Evolutionary conservation across 768 basidiomycete genomes (phyloP).

Genomic region (Lepiota subincarnata): DNA sequence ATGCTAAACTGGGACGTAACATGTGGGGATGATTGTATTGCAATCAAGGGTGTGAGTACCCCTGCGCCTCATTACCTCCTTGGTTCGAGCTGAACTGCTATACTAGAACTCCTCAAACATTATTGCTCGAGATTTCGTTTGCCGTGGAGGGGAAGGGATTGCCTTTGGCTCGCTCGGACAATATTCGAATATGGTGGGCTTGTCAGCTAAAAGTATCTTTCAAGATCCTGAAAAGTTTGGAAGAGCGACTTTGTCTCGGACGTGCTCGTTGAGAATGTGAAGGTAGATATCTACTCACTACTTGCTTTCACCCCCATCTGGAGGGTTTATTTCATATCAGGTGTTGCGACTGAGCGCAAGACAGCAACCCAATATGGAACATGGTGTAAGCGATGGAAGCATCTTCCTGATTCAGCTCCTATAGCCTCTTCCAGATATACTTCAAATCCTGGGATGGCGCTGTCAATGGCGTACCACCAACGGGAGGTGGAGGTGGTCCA

Average conservation of each 20-base stretch:
- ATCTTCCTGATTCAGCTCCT: not conserved
- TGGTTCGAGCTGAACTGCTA: not conserved
- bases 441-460: constrained; percentile 54
- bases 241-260: constrained; percentile 54
- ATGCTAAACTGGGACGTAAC: constrained; percentile 58
- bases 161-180: constrained; percentile 60
- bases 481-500: constrained; percentile 51
- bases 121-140: constrained; percentile 42
- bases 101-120: constrained; percentile 53
- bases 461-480: constrained; percentile 49
- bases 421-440: constrained; percentile 35
- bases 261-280: constrained; percentile 44
- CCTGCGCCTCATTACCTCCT: not conserved
- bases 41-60: constrained; percentile 52
- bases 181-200: constrained; percentile 44
- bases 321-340: constrained; percentile 19
- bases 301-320: too few species aligned
- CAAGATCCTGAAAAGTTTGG: not conserved
- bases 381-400: constrained; percentile 33
- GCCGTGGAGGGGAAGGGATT: constrained; percentile 57
- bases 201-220: not conserved
- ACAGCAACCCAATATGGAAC: constrained; percentile 54
- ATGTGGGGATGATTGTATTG: constrained; percentile 62
- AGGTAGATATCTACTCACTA: constrained; percentile 31
- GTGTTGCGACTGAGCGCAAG: constrained; percentile 42